Evolutionary conservation across 2,329 filamentous ascomycete species (phyloP).

Genomic region (Trichoderma sp.): DNA sequence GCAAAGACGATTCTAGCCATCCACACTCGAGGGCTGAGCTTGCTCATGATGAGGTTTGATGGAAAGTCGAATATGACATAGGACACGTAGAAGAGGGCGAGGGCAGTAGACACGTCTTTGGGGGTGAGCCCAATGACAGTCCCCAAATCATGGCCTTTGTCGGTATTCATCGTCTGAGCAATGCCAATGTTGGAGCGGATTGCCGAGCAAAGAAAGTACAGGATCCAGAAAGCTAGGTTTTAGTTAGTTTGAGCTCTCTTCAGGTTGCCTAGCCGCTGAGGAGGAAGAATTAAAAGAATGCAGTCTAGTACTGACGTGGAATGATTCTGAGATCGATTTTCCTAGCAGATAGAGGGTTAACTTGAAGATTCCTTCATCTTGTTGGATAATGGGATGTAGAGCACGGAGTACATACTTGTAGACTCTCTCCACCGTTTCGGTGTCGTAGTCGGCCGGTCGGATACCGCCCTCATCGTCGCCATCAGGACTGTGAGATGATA

Average conservation of each 20-base stretch:
- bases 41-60: constrained; percentile 85
- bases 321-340: constrained; percentile 60
- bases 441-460: constrained; percentile 43
- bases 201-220: constrained; percentile 90
- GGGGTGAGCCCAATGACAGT: constrained; percentile 65
- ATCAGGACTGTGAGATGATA: not conserved
- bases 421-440: constrained; percentile 52
- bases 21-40: constrained; percentile 80
- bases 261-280: not conserved
- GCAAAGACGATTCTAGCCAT: constrained; percentile 89
- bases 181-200: constrained; percentile 90
- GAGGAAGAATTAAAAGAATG: not conserved
- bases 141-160: constrained; percentile 69
- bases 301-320: constrained; percentile 41
- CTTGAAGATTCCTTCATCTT: not conserved
- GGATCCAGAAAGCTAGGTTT: constrained; percentile 70
- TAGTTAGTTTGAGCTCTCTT: not conserved
- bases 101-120: constrained; percentile 76
- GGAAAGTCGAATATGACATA: constrained; percentile 89
- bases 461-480: constrained; percentile 31
- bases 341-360: constrained; percentile 26
- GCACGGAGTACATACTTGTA: constrained; percentile 39
- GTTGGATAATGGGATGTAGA: too few species aligned
- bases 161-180: constrained; percentile 87
- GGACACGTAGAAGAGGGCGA: constrained; percentile 87